Evolutionary conservation across 768 basidiomycete genomes (phyloP), one percentile per base, ranked within the genome.

Genomic region (Pleurotus sapidus): DNA sequence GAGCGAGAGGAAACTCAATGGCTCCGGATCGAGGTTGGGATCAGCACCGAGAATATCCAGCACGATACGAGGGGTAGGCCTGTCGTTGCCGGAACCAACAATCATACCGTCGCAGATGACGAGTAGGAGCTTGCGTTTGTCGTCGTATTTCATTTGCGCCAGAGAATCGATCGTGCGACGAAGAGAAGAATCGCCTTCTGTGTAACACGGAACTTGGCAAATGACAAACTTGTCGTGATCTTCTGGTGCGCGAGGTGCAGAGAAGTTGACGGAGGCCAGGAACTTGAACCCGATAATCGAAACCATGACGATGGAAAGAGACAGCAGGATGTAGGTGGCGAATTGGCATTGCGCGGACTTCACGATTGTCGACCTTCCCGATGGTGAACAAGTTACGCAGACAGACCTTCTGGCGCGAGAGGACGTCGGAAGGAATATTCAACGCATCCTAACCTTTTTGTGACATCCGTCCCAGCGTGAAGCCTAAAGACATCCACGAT

Each of bases 71-170:
- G 96, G 96, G 0, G 96, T 99, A 4, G 95, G 92, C 20, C 93
- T 84, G 72, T 98, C 95, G 71, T 98, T 98, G 4, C 96, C 95
- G 2, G 91, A 91, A 65, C 96, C 96, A 59, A 98, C 92, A 61
- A 98, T 97, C 83, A 94, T 99, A 64, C 96, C 96, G 70, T 99
- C 96, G 67, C 96, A 98, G 65, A 98, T 88, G 74, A 98, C 77
- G 60, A 96, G 81, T 25, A 98, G 77, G 6, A 98, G 77, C 72
- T 98, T 98, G 39, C 96, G 90, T 74, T 98, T 99, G 77, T 99
- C 96, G 66, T 99, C 96, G 65, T 98, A 99, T 72, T 93, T 95
- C 73, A 96, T 79, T 69, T 90, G 84, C 1, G 96, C 93, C 57
- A 99, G 76, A 4, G 95, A 96, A 68, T 98, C 94, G 67, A 99